Evolutionary conservation across 257 asterid genomes (phyloP), one percentile per base, ranked within the genome.

Genomic region (Nyctanthes arbortristis): DNA sequence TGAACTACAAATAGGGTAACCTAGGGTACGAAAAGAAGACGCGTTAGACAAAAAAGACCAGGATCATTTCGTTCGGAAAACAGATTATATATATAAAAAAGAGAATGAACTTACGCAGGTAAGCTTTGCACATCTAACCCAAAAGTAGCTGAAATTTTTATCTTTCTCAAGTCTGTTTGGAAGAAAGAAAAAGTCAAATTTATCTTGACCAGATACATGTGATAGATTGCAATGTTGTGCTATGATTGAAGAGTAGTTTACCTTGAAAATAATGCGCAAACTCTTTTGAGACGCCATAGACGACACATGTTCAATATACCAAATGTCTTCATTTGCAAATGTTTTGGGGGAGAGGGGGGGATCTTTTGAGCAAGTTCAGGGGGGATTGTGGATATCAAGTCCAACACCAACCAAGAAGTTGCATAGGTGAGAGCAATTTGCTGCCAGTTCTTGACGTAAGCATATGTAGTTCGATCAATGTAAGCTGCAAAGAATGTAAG

Each of bases 1-100:
- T 94, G 97, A 79, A 94, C 97, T 0, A 96, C 90, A 70, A 94
- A 91, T 66, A 94, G 89, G 20, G 99, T 94, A 64, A 94, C 99
- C 97, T 93, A 61, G 35, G 73, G 62, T 54, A 47, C 63, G 49
- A 11, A 63, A 64, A 33, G 65, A 65, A 40, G 4, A 37, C 12
- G 18, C 29, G 49, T 52, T 65, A 66, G 24, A 13, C 18, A 29
- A 60, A 33, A n/a, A 2, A 32, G 65, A 13, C 18, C 16, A 24
- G 31, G 36, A 24, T 6, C 67, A 13, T 52, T 13, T 20, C 29
- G 30, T 20, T 33, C 13, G 45, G 28, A 24, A n/a, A n/a, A n/a
- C 2, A 58, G 59, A 58, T 3, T 45, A n/a, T n/a, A n/a, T 40
- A 31, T 43, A 64, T 16, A 36, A 43, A 55, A 29, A 28, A 4